These are phyloP conservation scores for Claviceps cyperi DNA, from an alignment of 2,329 filamentous ascomycete species.

Conservation along the genomic window DNA sequence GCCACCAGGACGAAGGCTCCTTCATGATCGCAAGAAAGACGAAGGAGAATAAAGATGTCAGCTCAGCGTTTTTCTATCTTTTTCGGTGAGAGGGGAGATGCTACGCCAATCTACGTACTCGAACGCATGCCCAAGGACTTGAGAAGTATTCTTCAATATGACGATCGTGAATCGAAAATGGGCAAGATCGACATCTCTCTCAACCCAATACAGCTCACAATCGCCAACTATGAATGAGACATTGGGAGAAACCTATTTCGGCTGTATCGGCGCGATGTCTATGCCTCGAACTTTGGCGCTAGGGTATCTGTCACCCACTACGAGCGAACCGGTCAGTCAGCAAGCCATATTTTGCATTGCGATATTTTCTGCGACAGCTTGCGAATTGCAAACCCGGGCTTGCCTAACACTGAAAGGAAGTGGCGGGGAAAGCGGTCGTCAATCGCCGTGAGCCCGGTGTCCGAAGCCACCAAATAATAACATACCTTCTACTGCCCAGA, in stretches of 20 bases:
- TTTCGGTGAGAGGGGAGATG: not conserved
- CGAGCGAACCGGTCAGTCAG: not conserved
- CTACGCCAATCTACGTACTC: conserved; percentile 6
- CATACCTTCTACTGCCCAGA: conserved; percentile 7
- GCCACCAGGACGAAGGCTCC: conserved; percentile 24
- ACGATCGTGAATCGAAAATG: conserved; percentile 15
- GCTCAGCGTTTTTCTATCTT: not conserved
- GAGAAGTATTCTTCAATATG: conserved; percentile 8
- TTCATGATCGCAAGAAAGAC: not conserved
- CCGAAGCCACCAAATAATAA: not conserved
- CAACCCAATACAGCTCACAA: conserved; percentile 18
- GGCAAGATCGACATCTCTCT: conserved; percentile 15
- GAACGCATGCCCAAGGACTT: conserved; percentile 9
- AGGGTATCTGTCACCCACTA: conserved; percentile 16
- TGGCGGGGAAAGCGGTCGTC: not conserved
- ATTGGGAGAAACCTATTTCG: conserved; percentile 25
- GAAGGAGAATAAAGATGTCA: not conserved
- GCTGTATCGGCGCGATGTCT: conserved; percentile 26
- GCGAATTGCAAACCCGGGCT: too few species aligned
- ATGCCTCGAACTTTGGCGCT: conserved; percentile 23
- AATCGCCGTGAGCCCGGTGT: not conserved
- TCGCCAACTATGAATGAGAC: conserved; percentile 25
- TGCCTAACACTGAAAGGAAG: not conserved
- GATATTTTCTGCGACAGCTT: too few species aligned
- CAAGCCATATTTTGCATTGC: not conserved